Percentiles rank a stretch among this genome's conserved stretches.
phyloP scores from a whole-genome alignment of 257 asterid genomes.

The Solanum chiquidenum region DNA sequence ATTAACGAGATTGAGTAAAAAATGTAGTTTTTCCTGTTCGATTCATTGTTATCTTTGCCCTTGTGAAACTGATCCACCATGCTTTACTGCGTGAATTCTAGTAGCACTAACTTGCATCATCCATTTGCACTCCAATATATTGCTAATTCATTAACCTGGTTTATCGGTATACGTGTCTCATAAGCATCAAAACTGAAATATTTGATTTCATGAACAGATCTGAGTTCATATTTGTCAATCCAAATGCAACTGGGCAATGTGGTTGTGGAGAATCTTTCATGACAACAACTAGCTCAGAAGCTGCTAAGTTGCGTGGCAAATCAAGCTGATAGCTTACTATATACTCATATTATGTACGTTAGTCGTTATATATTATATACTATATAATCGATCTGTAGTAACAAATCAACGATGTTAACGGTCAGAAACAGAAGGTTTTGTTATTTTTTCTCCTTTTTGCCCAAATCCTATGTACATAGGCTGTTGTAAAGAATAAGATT shows the following conservation, averaged over 20 bases:
- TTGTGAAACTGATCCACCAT: neutral
- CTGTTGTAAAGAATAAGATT: neutral
- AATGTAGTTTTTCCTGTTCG: neutral
- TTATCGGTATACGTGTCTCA: neutral
- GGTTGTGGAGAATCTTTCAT: conserved; percentile 32
- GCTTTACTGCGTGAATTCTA: neutral
- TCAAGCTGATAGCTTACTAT: neutral
- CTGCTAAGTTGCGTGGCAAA: conserved; percentile 34
- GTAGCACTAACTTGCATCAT: neutral
- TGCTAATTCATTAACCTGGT: neutral
- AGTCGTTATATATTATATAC: neutral
- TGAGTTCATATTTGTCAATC: conserved; percentile 82
- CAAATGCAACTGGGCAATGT: conserved; percentile 82
- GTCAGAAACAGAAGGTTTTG: neutral
- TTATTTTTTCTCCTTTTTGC: neutral
- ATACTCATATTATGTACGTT: neutral
- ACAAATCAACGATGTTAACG: neutral
- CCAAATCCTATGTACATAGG: neutral
- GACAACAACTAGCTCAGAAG: conserved; percentile 68
- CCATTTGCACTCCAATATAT: neutral
- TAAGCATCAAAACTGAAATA: neutral
- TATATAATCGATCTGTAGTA: neutral
- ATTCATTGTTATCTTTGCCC: neutral
- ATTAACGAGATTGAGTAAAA: neutral
- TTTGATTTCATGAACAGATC: conserved; percentile 33